A percentile compares a stretch with the other conserved stretches of the same genome.
Evolutionary conservation across 257 asterid species (phyloP).

Genomic region (Henckelia pumila): DNA sequence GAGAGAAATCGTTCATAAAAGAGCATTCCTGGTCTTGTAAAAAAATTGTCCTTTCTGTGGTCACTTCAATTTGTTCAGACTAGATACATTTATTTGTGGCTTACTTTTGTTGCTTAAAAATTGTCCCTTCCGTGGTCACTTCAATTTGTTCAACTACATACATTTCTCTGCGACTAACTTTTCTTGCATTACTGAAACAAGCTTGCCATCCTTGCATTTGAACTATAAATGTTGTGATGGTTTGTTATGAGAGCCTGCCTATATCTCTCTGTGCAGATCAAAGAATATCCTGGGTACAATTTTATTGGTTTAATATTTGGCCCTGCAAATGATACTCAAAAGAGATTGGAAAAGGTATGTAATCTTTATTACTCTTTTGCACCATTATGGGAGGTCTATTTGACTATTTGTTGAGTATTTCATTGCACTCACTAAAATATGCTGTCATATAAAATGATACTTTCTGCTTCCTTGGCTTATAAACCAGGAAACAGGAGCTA

Average conservation of each 20-base stretch:
- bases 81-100: not conserved
- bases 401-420: conserved; percentile 22
- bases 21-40: not conserved
- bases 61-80: conserved; percentile 7
- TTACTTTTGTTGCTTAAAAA: not conserved
- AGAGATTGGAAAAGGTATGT: conserved; percentile 82
- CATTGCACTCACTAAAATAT: not conserved
- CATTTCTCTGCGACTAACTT: not conserved
- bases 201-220: conserved; percentile 5
- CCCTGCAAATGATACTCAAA: conserved; percentile 63
- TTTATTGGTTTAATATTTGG: conserved; percentile 65
- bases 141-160: conserved; percentile 8
- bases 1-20: not conserved
- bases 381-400: conserved; percentile 23
- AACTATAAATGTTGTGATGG: conserved; percentile 16
- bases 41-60: not conserved
- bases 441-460: not conserved
- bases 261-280: conserved; percentile 56
- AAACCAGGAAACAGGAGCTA: conserved; percentile 95
- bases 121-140: not conserved
- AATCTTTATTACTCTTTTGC: conserved; percentile 10
- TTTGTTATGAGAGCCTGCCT: conserved; percentile 23
- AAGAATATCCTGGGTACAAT: conserved; percentile 67
- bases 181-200: conserved; percentile 3
- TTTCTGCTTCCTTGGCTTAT: not conserved